Evolutionary conservation across 2,329 filamentous ascomycete species (phyloP).

Genomic region (Alternaria atra): DNA sequence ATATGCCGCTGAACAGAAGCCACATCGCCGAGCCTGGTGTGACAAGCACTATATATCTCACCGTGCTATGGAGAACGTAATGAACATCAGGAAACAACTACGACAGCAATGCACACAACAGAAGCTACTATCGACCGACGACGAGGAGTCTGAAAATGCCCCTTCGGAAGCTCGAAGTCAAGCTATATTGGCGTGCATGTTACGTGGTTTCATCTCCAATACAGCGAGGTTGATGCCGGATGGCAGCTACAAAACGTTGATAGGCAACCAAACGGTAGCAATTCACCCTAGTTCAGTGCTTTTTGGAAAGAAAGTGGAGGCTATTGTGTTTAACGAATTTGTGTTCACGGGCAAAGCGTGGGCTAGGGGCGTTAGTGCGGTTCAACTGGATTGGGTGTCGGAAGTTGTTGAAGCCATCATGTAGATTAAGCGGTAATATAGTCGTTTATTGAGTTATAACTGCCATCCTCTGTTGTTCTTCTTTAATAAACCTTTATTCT

Average conservation of each 20-base stretch:
- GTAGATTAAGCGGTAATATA: constrained; percentile 15
- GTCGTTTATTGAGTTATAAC: neutral
- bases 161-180: constrained; percentile 56
- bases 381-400: constrained; percentile 70
- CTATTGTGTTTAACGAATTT: constrained; percentile 72
- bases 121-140: constrained; percentile 47
- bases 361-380: constrained; percentile 68
- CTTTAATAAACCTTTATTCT: neutral
- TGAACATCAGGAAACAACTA: constrained; percentile 72
- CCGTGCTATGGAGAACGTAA: constrained; percentile 71
- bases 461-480: neutral
- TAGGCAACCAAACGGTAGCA: constrained; percentile 68
- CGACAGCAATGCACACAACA: constrained; percentile 62
- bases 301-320: constrained; percentile 66
- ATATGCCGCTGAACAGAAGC: constrained; percentile 65
- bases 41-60: constrained; percentile 67
- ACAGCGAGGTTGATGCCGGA: constrained; percentile 68
- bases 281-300: constrained; percentile 70
- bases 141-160: constrained; percentile 16
- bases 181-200: constrained; percentile 65
- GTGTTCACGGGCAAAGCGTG: constrained; percentile 72
- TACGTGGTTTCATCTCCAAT: constrained; percentile 68
- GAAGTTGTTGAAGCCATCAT: constrained; percentile 56
- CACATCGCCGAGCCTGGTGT: constrained; percentile 68
- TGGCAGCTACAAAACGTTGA: constrained; percentile 68